A percentile compares a stretch with the other conserved stretches of the same genome.
phyloP scores from a whole-genome alignment of 306 rosid species.

The Boehmeria nivea region DNA sequence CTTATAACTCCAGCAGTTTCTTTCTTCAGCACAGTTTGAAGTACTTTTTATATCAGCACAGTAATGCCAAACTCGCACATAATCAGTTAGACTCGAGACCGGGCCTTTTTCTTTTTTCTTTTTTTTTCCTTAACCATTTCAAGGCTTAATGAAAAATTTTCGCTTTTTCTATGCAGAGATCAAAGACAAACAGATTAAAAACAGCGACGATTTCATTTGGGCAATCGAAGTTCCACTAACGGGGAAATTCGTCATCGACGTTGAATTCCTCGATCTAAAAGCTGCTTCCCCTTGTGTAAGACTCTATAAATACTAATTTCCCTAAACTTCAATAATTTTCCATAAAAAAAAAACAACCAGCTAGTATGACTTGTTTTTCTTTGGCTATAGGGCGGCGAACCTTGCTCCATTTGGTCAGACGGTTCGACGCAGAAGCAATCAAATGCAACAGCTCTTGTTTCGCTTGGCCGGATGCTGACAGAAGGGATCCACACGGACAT shows the following conservation, averaged over 20 bases:
- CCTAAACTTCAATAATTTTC: no score
- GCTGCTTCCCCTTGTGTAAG: conserved; percentile 57
- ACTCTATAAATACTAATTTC: neutral
- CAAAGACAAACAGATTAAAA: conserved; percentile 68
- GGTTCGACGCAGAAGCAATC: conserved; percentile 53
- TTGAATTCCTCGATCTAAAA: conserved; percentile 94
- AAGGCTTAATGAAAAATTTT: no score
- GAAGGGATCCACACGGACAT: conserved; percentile 92
- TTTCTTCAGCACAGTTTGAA: no score
- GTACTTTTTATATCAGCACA: no score
- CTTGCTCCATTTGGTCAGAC: conserved; percentile 75
- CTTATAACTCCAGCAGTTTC: no score
- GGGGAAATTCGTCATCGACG: conserved; percentile 90
- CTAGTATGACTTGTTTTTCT: no score
- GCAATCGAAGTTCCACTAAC: conserved; percentile 85
- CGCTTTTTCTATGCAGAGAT: conserved; percentile 39
- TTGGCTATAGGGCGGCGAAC: conserved; percentile 58
- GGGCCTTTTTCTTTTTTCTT: no score
- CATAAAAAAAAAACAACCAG: no score
- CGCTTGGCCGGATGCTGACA: conserved; percentile 70
- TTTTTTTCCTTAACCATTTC: no score
- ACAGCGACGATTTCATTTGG: conserved; percentile 90
- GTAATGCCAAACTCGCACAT: no score
- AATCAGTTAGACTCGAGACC: no score
- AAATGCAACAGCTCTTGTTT: conserved; percentile 58